Evolutionary conservation across 106 monocot species (phyloP).

Genomic region (Acanthochlamys bracteata): DNA sequence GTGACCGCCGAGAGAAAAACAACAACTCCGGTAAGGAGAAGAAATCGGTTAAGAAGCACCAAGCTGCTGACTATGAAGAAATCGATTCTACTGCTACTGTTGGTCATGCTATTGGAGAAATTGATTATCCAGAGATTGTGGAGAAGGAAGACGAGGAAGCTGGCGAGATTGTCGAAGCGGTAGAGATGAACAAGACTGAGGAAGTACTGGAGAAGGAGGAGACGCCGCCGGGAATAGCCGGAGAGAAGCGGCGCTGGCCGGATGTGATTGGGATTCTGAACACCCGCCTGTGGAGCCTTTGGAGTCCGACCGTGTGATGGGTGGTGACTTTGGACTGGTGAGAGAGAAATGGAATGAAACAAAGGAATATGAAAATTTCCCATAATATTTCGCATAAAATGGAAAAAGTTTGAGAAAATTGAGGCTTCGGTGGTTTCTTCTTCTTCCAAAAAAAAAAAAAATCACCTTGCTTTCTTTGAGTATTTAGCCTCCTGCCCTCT

Average conservation of each 20-base stretch:
- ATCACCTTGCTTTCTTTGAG: no score
- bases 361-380: neutral
- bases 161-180: neutral
- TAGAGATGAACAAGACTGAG: neutral
- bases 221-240: constrained; percentile 13
- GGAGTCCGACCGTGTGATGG: constrained; percentile 24
- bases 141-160: neutral
- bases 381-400: neutral
- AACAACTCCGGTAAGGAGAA: constrained; percentile 1
- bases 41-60: constrained; percentile 9
- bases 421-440: no score
- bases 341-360: neutral
- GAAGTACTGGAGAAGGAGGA: neutral
- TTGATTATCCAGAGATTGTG: neutral
- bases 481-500: no score
- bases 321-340: neutral
- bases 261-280: constrained; percentile 34
- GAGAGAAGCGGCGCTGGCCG: constrained; percentile 23
- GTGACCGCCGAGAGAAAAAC: neutral
- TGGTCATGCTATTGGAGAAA: no score
- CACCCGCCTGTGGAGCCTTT: constrained; percentile 39
- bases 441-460: no score
- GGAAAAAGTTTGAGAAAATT: no score
- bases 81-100: no score
- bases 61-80: constrained; percentile 9